Conservation (phyloP, 1,284 basidiomycete species). For the Trichosporon asahii region DNA sequence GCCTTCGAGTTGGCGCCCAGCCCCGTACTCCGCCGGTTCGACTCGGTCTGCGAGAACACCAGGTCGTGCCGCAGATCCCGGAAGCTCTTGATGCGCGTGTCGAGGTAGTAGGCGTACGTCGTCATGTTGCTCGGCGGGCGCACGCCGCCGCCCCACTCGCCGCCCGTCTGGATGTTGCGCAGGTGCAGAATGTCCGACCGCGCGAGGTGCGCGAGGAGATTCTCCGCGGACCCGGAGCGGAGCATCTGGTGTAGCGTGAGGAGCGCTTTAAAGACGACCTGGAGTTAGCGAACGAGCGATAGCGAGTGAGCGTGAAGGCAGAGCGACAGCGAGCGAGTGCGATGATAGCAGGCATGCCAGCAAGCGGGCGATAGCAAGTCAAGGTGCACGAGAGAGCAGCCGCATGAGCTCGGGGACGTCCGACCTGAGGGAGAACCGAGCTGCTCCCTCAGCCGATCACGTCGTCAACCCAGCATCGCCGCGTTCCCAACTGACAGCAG, state of each 20-base stretch:
- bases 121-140: constrained; percentile 78
- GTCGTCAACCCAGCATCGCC: too few relatives aligned
- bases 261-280: constrained; percentile 95
- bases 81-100: constrained; percentile 83
- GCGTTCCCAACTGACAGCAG: too few relatives aligned
- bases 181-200: constrained; percentile 73
- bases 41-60: constrained; percentile 81
- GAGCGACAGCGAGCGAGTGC: too few relatives aligned
- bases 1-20: constrained; percentile 48
- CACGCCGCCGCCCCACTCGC: constrained; percentile 18
- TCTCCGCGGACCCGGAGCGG: constrained; percentile 86
- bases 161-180: constrained; percentile 67
- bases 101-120: constrained; percentile 84
- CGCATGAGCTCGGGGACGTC: too few relatives aligned
- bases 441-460: too few relatives aligned
- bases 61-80: constrained; percentile 90
- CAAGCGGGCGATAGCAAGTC: not conserved
- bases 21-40: constrained; percentile 63
- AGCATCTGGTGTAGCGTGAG: constrained; percentile 93
- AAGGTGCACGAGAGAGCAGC: not conserved
- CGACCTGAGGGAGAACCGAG: too few relatives aligned
- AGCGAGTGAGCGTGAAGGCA: not conserved
- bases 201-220: constrained; percentile 77
- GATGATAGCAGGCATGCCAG: too few relatives aligned
- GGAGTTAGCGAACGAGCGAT: constrained; percentile 4